phyloP scores from a whole-genome alignment of 305 asterid genomes.

The Fraxinus angustifolia region DNA sequence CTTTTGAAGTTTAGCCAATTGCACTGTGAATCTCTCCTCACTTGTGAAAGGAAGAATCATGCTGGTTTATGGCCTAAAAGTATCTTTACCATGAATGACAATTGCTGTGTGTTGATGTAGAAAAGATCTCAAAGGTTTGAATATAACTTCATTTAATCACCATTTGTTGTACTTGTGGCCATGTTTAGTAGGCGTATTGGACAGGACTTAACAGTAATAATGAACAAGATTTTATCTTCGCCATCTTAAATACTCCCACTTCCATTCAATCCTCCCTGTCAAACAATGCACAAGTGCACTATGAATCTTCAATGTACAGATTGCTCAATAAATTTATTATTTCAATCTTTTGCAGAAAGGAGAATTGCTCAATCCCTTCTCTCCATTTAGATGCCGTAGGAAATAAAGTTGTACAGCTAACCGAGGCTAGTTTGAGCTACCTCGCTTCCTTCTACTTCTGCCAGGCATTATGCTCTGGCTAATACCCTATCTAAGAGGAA shows the following conservation, averaged over 20 bases:
- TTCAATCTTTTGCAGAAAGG: conserved; percentile 51
- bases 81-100: neutral
- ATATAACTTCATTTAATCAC: neutral
- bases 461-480: conserved; percentile 17
- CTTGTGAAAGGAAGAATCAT: neutral
- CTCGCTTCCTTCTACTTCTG: conserved; percentile 22
- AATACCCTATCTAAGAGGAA: conserved; percentile 11
- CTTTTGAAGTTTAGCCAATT: neutral
- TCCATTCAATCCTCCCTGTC: neutral
- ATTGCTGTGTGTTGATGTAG: neutral
- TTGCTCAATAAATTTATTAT: neutral
- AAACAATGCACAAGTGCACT: neutral
- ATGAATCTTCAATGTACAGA: neutral
- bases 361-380: conserved; percentile 64
- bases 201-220: neutral
- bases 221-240: neutral
- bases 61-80: neutral
- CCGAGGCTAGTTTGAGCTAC: conserved; percentile 66
- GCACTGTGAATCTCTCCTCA: neutral
- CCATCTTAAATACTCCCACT: neutral
- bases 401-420: conserved; percentile 84
- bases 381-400: conserved; percentile 44
- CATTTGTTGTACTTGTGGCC: neutral
- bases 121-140: neutral
- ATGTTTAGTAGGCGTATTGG: neutral